phyloP scores from a whole-genome alignment of 306 rosid genomes.

The Citrullus amarus region DNA sequence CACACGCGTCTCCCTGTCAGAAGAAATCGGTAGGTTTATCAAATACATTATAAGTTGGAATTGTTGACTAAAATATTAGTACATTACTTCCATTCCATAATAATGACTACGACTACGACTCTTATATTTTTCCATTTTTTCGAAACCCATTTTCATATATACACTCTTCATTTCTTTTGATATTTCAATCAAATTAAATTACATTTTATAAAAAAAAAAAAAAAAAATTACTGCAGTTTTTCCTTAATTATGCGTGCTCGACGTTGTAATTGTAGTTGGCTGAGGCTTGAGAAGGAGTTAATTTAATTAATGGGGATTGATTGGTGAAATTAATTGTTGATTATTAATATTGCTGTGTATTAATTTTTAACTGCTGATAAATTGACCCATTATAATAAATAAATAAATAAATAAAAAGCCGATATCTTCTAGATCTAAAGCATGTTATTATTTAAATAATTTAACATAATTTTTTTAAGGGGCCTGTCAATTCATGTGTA shows the following conservation, averaged over 20 bases:
- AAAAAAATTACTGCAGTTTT: background rate
- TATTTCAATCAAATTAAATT: too few species aligned
- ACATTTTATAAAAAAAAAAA: background rate
- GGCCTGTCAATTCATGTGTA: conserved; percentile 7
- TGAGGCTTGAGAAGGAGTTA: background rate
- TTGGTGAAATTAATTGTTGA: background rate
- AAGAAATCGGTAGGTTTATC: background rate
- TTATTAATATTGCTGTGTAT: background rate
- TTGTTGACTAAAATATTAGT: conserved; percentile 24
- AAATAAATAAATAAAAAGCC: background rate
- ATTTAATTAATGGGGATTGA: background rate
- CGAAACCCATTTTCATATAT: background rate
- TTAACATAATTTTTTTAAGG: background rate
- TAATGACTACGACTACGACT: background rate
- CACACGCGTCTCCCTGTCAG: conserved; percentile 34
- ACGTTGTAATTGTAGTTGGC: background rate
- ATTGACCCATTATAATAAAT: background rate
- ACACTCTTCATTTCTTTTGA: background rate
- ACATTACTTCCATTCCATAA: background rate
- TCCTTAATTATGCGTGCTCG: background rate
- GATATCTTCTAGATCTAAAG: conserved; percentile 4
- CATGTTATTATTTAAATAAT: background rate
- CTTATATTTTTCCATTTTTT: background rate
- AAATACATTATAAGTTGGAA: conserved; percentile 27
- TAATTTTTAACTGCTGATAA: background rate